Base-by-base conservation (phyloP, 2,329 filamentous ascomycete species). In the Domatiomyces globalis region DNA sequence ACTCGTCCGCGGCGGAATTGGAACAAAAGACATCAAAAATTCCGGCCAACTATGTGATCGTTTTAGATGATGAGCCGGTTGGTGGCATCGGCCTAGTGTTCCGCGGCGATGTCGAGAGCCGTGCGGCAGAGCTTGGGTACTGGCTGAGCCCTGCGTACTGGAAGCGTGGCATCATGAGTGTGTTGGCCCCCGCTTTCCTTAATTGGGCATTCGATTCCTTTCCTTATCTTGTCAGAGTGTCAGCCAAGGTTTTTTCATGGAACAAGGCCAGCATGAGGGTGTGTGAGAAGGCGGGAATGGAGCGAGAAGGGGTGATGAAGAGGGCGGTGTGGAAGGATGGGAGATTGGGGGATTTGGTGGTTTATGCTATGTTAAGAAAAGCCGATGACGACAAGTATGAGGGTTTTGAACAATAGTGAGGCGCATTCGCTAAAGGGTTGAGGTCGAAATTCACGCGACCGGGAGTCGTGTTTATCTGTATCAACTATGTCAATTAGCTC, bases 71-170 rank as follows among this genome's bases (percentile, higher is more conserved):
- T 25, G 43, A 49, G 27, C 48, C 43, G 12, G 49, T 52, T 22
- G 51, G 51, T 19, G 9, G n/a, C 10, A 22, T 36, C 36, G 51
- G 51, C n/a, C 29, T 52, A 2, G 29, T 49, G 45, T 29, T 22
- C 33, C n/a, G 46, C 4, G 33, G 15, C 18, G 20, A 22, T 36
- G 46, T 22, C 27, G 12, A 27, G 7, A 20, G 47, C 18, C 43
- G 43, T 2, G 17, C 7, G 42, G 43, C 46, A 7, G 20, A n/a
- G 29, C 2, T 52, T 12, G 51, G 51, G 18, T 52, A 52, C 27
- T 52, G 51, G 51, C 43, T 52, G 15, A 45, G 47, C 10, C 47
- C 49, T 19, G 43, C 45, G 20, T 52, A 29, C 43, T 52, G 51
- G 51, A 46, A 46, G 3, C 47, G 20, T 7, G 51, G 51, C 2